Evolutionary conservation across 1,284 basidiomycete genomes (phyloP).

Genomic region (Mycosarcoma mackinlayi): DNA sequence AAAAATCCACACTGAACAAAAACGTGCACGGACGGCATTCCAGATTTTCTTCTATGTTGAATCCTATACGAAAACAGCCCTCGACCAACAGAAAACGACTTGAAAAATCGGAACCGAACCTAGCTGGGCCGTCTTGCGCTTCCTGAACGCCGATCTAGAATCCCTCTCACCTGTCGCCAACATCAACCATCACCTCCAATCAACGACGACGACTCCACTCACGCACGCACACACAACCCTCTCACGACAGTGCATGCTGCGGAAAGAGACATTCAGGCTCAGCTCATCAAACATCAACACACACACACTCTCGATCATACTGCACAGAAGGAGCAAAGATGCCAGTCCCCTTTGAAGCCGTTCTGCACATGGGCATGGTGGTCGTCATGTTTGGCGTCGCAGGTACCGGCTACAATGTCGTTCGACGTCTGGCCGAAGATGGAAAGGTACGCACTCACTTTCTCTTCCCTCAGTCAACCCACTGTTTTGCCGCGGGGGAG

Average conservation of each 20-base stretch:
- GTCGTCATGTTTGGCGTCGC: conserved; percentile 67
- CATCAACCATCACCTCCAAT: not conserved
- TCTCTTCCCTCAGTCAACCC: not conserved
- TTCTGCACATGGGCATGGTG: conserved; percentile 67
- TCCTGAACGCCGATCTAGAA: too few relatives aligned
- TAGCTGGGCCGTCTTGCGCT: not conserved
- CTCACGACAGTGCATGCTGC: too few relatives aligned
- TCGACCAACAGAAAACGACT: too few relatives aligned
- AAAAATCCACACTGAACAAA: too few relatives aligned
- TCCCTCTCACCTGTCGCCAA: too few relatives aligned
- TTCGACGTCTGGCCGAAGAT: conserved; percentile 62
- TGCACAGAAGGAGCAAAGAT: conserved; percentile 40
- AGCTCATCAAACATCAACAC: not conserved
- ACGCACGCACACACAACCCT: not conserved
- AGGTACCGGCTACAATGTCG: conserved; percentile 65
- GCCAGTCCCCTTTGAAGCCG: conserved; percentile 67
- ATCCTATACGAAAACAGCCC: too few relatives aligned
- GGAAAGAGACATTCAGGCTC: not conserved
- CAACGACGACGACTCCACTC: not conserved
- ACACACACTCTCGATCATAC: not conserved
- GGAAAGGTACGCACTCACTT: conserved; percentile 59
- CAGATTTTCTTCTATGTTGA: too few relatives aligned
- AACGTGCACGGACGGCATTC: too few relatives aligned
- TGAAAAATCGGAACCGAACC: conserved; percentile 1
- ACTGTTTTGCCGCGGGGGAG: too few relatives aligned